A percentile compares a stretch with the other conserved stretches of the same genome.
phyloP scores from a whole-genome alignment of 192 early-diverging fungal genomes.

The Rhizoclosmatium globosum region DNA sequence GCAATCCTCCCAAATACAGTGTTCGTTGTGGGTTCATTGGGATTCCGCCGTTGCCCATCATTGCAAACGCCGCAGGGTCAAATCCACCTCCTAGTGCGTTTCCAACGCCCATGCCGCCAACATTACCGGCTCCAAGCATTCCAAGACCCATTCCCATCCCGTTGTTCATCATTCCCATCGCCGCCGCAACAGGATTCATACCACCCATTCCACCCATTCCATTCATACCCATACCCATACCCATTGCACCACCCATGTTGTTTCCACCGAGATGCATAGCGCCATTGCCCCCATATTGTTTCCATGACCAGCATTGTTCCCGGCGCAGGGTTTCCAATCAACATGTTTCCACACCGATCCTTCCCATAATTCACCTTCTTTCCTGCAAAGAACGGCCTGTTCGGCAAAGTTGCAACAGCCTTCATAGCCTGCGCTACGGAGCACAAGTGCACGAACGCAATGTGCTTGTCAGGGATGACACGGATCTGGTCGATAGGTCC shows the following conservation, averaged over 20 bases:
- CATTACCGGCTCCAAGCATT: neutral
- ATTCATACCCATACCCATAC: neutral
- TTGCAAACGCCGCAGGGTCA: neutral
- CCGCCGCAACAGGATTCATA: constrained; percentile 1
- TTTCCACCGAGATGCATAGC: no score
- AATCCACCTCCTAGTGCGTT: neutral
- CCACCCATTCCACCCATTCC: constrained; percentile 13
- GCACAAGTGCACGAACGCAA: constrained; percentile 88
- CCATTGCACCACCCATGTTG: neutral
- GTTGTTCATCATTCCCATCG: constrained; percentile 7
- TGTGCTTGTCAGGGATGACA: constrained; percentile 74
- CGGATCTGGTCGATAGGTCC: constrained; percentile 78
- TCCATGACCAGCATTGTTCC: no score
- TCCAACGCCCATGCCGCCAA: neutral
- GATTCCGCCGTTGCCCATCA: neutral
- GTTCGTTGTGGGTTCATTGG: constrained; percentile 59
- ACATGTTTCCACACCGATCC: constrained; percentile 76
- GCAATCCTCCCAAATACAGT: constrained; percentile 84
- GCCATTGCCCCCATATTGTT: no score
- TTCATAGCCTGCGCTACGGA: constrained; percentile 74
- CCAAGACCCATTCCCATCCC: constrained; percentile 12
- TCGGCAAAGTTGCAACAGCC: constrained; percentile 71
- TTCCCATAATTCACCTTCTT: constrained; percentile 81
- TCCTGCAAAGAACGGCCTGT: constrained; percentile 61
- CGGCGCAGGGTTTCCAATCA: constrained; percentile 2